Evolutionary conservation across 2,329 filamentous ascomycete genomes (phyloP), one percentile per base, ranked within the genome.

Genomic region (Ampelomyces quisqualis): DNA sequence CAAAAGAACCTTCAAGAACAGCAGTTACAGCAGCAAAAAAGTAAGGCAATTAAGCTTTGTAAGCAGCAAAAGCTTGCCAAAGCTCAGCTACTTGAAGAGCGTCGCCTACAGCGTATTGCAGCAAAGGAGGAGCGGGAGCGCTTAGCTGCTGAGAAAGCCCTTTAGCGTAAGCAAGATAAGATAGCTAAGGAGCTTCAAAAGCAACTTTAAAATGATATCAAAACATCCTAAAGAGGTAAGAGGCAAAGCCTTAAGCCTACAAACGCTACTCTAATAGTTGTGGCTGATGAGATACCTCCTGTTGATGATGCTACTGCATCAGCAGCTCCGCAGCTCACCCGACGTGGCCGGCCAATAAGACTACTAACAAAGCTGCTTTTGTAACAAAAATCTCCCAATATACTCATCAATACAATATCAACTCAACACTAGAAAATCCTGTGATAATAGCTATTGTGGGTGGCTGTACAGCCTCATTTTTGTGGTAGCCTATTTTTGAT

Each of bases 231-330:
- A 35, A 35, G 27, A 14, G 21, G 33, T 17, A 35, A 35, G 33
- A 35, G 33, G 33, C 33, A 26, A 24, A 26, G 33, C 22, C 33
- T 35, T 14, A 35, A 35, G 22, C 13, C 14, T 35, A 4, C 20
- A 11, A 18, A 26, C 18, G 34, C 22, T 27, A 28, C 13, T 7
- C 18, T 27, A 13, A 28, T 27, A n/a, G 22, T 36, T 7, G 21
- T 7, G 21, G 21, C 10, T 6, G 10, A 23, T 23, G 21, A 10
- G 10, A 10, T 7, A 10, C 21, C 21, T 23, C 6, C 21, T 23
- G 21, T 10, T 7, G 21, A 10, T 27, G 22, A 18, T 26, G 22
- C 19, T 11, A 23, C 27, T 24, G 21, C 24, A n/a, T 8, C n/a
- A 22, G 21, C 4, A 22, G 14, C 15, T 11, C 20, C 27, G 14